phyloP scores from a whole-genome alignment of 2,329 filamentous ascomycete genomes.

The Penicillium concentricum region DNA sequence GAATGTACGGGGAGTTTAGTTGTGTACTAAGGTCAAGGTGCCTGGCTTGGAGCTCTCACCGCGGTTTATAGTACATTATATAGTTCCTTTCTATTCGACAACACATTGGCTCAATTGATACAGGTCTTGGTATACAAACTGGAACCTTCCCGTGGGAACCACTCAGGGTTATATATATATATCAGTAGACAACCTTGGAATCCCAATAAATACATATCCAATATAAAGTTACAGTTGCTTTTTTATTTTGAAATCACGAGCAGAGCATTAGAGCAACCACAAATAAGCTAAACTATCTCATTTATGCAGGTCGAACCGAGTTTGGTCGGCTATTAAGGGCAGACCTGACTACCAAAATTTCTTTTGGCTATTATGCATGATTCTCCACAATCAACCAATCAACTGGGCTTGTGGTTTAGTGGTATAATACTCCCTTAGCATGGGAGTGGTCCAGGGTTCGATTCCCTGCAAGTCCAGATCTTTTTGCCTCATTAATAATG shows the following conservation, averaged over 20 bases:
- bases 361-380: not conserved
- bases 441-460: constrained; percentile 51
- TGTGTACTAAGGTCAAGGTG: too few relatives aligned
- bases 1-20: too few relatives aligned
- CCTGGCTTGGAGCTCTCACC: not conserved
- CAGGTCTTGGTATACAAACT: not conserved
- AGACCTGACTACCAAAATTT: not conserved
- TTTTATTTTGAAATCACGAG: too few relatives aligned
- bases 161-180: not conserved
- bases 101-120: too few relatives aligned
- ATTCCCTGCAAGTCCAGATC: constrained; percentile 49
- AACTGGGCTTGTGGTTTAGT: constrained; percentile 45
- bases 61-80: not conserved
- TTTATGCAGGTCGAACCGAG: too few relatives aligned
- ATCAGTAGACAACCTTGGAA: not conserved
- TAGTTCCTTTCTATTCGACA: too few relatives aligned
- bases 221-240: too few relatives aligned
- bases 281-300: not conserved
- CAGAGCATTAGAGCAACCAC: too few relatives aligned
- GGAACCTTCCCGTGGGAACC: not conserved
- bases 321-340: not conserved
- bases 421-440: constrained; percentile 51
- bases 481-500: not conserved
- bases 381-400: not conserved
- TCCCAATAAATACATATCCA: not conserved